Evolutionary conservation across 78 protist species (phyloP).

Genomic region (Dictyostelium intermedium): DNA sequence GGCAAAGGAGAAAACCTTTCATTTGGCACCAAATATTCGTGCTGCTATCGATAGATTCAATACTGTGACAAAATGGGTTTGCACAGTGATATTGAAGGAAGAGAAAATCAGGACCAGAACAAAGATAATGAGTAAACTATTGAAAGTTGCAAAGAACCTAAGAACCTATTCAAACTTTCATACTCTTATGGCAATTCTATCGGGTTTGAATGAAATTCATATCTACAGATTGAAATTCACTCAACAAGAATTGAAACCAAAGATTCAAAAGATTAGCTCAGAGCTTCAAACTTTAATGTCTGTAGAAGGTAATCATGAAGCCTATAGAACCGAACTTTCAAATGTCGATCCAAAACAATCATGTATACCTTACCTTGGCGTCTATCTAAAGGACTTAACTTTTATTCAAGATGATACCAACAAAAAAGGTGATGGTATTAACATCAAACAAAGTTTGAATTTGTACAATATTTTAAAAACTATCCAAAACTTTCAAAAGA

Average conservation of each 20-base stretch:
- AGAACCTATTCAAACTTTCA: constrained; percentile 46
- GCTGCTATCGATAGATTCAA: constrained; percentile 73
- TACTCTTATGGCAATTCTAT: constrained; percentile 65
- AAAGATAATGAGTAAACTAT: constrained; percentile 50
- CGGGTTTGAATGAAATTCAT: constrained; percentile 60
- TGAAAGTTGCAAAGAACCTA: constrained; percentile 58
- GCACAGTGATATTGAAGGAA: constrained; percentile 55
- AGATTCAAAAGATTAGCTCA: constrained; percentile 37
- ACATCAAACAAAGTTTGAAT: constrained; percentile 53
- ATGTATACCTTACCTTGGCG: constrained; percentile 74
- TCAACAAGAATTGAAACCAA: constrained; percentile 45
- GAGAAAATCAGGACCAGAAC: constrained; percentile 55
- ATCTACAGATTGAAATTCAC: constrained; percentile 38
- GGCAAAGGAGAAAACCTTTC: constrained; percentile 65
- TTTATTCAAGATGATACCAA: constrained; percentile 57
- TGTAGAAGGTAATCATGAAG: constrained; percentile 74
- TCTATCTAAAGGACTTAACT: constrained; percentile 69
- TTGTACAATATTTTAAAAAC: constrained; percentile 30
- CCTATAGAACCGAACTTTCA: constrained; percentile 41
- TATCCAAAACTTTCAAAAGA: constrained; percentile 61
- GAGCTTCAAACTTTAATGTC: constrained; percentile 71
- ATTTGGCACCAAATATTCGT: constrained; percentile 70
- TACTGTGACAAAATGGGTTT: constrained; percentile 57
- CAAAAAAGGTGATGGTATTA: constrained; percentile 15
- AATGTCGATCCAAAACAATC: constrained; percentile 41